A percentile compares a stretch with the other conserved stretches of the same genome.
These are phyloP conservation scores for Raffaelea deltoideospora DNA, from an alignment of 2,329 filamentous ascomycete genomes.

Conservation along the genomic window DNA sequence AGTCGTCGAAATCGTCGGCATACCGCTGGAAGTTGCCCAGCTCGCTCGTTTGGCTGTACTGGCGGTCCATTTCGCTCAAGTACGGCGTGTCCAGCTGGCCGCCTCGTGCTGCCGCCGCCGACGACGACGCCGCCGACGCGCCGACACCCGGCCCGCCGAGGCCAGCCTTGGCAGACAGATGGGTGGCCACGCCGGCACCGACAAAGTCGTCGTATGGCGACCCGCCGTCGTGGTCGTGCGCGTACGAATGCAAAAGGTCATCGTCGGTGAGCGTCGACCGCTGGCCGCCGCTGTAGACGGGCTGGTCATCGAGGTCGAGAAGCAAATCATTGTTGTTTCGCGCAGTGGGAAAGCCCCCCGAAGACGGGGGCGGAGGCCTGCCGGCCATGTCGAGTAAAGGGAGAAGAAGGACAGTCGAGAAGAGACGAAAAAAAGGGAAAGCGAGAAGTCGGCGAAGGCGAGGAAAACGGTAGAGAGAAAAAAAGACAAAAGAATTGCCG, in stretches of 20 bases:
- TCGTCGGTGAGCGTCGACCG: conserved; percentile 57
- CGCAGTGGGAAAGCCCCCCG: no score
- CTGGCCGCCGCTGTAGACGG: conserved; percentile 60
- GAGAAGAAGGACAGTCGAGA: conserved; percentile 18
- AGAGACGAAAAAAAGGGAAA: background rate
- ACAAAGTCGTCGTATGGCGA: conserved; percentile 94
- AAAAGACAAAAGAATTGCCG: no score
- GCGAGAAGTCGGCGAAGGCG: background rate
- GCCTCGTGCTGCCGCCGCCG: conserved; percentile 13
- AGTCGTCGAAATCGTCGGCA: conserved; percentile 74
- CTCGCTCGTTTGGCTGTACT: conserved; percentile 63
- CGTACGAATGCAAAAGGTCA: conserved; percentile 60
- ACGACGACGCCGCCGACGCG: conserved; percentile 5
- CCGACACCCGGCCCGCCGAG: conserved; percentile 7
- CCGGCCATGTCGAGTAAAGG: conserved; percentile 53
- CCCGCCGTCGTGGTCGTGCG: conserved; percentile 49
- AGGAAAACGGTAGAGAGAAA: no score
- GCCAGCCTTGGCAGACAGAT: conserved; percentile 25
- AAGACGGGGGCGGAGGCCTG: conserved; percentile 32
- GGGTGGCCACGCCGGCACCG: conserved; percentile 43
- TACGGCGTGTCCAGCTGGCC: conserved; percentile 26
- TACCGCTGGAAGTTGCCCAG: conserved; percentile 84
- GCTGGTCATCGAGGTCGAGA: conserved; percentile 58
- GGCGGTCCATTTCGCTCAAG: conserved; percentile 22
- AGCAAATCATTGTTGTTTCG: conserved; percentile 52